A percentile compares a stretch with the other conserved stretches of the same genome.
phyloP scores from a whole-genome alignment of 2,329 filamentous ascomycete species.

The Aspergillus uvarum region DNA sequence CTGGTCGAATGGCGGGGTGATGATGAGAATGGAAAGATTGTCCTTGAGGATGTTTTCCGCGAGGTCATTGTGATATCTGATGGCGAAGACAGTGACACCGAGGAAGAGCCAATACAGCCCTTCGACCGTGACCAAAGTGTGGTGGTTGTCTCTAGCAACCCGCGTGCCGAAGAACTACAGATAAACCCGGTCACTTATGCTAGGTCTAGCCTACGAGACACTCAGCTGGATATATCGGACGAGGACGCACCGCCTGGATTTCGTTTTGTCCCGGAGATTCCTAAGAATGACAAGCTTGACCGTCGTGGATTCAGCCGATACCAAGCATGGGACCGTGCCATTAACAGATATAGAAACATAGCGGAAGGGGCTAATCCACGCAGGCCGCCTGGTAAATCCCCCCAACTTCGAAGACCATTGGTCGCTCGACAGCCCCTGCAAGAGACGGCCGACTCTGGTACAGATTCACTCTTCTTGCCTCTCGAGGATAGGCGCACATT shows the following conservation, averaged over 20 bases:
- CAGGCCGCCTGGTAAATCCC: conserved; percentile 7
- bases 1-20: conserved; percentile 64
- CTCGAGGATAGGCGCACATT: conserved; percentile 9
- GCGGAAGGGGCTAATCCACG: conserved; percentile 19
- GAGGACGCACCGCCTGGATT: conserved; percentile 40
- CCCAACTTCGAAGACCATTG: conserved; percentile 20
- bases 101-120: conserved; percentile 30
- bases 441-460: conserved; percentile 14
- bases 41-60: conserved; percentile 62
- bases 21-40: conserved; percentile 52
- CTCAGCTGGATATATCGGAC: conserved; percentile 32
- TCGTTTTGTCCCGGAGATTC: conserved; percentile 34
- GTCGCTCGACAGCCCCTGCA: conserved; percentile 20
- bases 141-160: conserved; percentile 44
- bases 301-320: conserved; percentile 49
- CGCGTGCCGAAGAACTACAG: conserved; percentile 36
- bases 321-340: conserved; percentile 48
- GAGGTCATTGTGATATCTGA: conserved; percentile 65
- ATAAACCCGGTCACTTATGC: conserved; percentile 31
- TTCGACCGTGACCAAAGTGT: conserved; percentile 40
- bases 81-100: conserved; percentile 54
- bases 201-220: conserved; percentile 18
- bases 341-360: conserved; percentile 40
- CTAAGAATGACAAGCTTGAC: conserved; percentile 37
- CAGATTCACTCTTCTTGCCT: conserved; percentile 16